Conservation (phyloP, 2,329 filamentous ascomycete genomes). For the Pestalotiopsis sp. region DNA sequence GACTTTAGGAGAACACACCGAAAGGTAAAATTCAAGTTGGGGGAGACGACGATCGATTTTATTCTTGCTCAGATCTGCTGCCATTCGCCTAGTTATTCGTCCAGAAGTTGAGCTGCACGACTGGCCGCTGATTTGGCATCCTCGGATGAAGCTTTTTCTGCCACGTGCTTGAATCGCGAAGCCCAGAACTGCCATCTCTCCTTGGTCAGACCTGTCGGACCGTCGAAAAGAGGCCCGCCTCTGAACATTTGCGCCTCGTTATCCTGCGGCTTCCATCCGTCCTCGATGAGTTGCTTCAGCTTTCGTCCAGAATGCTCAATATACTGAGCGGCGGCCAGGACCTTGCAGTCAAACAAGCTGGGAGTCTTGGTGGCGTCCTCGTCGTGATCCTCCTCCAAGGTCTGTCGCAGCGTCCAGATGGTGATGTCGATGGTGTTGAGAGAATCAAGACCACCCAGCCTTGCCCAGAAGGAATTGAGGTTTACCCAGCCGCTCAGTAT, state of each 20-base stretch:
- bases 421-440: constrained; percentile 18
- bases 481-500: constrained; percentile 21
- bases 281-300: constrained; percentile 20
- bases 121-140: constrained; percentile 25
- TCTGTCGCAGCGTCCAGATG: constrained; percentile 31
- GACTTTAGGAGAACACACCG: too few relatives aligned
- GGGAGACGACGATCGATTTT: neutral
- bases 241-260: constrained; percentile 19
- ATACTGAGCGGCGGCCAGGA: constrained; percentile 28
- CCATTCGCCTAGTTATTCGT: constrained; percentile 20
- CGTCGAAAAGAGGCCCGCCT: constrained; percentile 26
- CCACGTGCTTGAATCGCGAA: constrained; percentile 24
- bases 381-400: constrained; percentile 25
- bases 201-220: constrained; percentile 22
- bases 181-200: constrained; percentile 32
- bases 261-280: constrained; percentile 22
- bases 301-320: constrained; percentile 30
- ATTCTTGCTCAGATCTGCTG: neutral
- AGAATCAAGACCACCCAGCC: constrained; percentile 25
- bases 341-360: constrained; percentile 18
- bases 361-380: neutral
- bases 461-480: constrained; percentile 31
- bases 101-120: constrained; percentile 28
- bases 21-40: too few relatives aligned
- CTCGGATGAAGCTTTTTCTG: constrained; percentile 17